phyloP scores from a whole-genome alignment of 176 grass and related monocot genomes.

The Elaeis guineensis region DNA sequence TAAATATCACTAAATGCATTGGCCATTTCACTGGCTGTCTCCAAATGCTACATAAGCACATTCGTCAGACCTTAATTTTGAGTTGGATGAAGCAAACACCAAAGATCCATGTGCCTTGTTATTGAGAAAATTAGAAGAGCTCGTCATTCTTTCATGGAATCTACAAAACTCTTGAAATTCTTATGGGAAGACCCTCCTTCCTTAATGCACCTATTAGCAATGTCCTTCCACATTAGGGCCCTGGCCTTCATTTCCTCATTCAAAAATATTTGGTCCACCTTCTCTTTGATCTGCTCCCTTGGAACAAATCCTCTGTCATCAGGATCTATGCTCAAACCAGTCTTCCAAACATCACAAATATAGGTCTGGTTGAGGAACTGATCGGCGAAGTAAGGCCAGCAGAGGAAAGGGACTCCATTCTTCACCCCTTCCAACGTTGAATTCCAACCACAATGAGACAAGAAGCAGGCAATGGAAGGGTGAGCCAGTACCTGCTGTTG shows the following conservation, averaged over 20 bases:
- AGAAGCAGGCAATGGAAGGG: conserved; percentile 10
- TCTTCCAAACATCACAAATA: conserved; percentile 63
- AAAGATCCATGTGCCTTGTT: too few species aligned
- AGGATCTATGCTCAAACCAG: conserved; percentile 34
- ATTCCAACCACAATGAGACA: conserved; percentile 1
- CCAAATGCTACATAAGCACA: too few species aligned
- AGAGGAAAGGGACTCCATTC: conserved; percentile 60
- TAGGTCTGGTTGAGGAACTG: conserved; percentile 71
- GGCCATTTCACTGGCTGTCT: too few species aligned
- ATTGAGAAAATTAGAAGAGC: too few species aligned
- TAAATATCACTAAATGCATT: too few species aligned
- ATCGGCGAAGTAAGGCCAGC: conserved; percentile 70
- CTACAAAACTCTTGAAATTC: conserved; percentile 43
- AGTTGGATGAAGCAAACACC: too few species aligned
- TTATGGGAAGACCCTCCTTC: conserved; percentile 40
- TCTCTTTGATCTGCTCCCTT: conserved; percentile 30
- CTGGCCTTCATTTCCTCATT: conserved; percentile 36
- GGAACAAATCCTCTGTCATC: conserved; percentile 33
- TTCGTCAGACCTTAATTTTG: too few species aligned
- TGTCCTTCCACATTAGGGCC: conserved; percentile 24
- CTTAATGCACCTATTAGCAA: conserved; percentile 21
- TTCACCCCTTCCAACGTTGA: conserved; percentile 16
- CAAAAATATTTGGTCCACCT: conserved; percentile 23
- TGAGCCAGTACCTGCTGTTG: conserved; percentile 9
- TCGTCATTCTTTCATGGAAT: conserved; percentile 24